These are phyloP conservation scores for Phyllosticta paracitricarpa DNA, from an alignment of 2,329 filamentous ascomycete species.

Conservation along the genomic window DNA sequence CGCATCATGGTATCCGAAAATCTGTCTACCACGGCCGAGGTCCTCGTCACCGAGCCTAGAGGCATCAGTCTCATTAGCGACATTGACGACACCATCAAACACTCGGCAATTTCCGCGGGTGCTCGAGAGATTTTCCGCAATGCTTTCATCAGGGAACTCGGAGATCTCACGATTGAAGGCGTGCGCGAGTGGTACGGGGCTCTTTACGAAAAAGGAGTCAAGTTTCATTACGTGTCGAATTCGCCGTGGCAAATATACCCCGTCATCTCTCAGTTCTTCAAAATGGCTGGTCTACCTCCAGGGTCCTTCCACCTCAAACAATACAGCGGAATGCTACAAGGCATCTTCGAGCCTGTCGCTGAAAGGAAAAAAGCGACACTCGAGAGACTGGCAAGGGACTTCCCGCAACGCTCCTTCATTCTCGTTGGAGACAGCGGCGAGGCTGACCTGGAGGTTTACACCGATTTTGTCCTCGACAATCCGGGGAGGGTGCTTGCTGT, in stretches of 20 bases:
- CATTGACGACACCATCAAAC: constrained; percentile 95
- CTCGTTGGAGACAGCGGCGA: constrained; percentile 93
- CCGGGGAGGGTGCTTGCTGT: constrained; percentile 75
- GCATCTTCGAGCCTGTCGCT: constrained; percentile 94
- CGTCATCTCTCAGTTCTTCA: constrained; percentile 76
- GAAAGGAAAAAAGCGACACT: constrained; percentile 87
- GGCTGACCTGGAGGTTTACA: constrained; percentile 94
- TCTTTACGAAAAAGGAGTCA: constrained; percentile 70
- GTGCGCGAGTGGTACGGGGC: constrained; percentile 81
- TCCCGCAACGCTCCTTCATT: constrained; percentile 80
- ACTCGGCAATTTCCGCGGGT: constrained; percentile 79
- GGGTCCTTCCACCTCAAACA: constrained; percentile 94
- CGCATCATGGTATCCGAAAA: constrained; percentile 78
- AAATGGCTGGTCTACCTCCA: constrained; percentile 65
- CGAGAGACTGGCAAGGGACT: constrained; percentile 77
- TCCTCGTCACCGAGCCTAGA: constrained; percentile 64
- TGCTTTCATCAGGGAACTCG: constrained; percentile 80
- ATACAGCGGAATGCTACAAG: constrained; percentile 93
- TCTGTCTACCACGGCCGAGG: constrained; percentile 68
- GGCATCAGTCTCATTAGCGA: constrained; percentile 94
- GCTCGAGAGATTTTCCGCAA: constrained; percentile 94
- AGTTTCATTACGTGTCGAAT: constrained; percentile 97
- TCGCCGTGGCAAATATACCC: constrained; percentile 97
- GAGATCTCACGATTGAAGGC: constrained; percentile 72
- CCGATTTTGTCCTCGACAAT: constrained; percentile 76